Evolutionary conservation across 116 monocot genomes (phyloP).

Genomic region (Cymodocea nodosa): DNA sequence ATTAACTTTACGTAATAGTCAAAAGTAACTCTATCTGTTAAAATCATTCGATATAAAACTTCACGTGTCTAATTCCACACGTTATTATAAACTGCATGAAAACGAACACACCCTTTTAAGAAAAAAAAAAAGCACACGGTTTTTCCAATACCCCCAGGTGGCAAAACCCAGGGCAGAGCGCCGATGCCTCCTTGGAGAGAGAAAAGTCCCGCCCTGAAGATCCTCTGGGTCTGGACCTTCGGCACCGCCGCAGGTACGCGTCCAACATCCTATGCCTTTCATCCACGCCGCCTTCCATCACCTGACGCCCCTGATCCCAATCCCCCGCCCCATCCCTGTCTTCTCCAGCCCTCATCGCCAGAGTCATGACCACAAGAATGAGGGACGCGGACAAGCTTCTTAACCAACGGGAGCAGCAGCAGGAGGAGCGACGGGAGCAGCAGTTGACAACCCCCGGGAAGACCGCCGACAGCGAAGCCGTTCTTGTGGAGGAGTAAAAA

Average conservation of each 20-base stretch:
- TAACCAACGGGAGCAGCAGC: slow-evolving; percentile 22
- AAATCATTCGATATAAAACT: too few species aligned
- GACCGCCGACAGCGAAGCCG: too few species aligned
- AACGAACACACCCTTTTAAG: too few species aligned
- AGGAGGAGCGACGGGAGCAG: slow-evolving; percentile 16
- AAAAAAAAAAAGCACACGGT: too few species aligned
- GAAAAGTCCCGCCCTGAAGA: slow-evolving; percentile 82
- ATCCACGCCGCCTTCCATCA: background rate
- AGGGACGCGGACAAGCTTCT: slow-evolving; percentile 56
- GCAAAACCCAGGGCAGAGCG: background rate
- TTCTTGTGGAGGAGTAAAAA: too few species aligned
- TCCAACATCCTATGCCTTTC: background rate
- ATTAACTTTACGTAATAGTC: too few species aligned
- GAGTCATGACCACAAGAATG: slow-evolving; percentile 42
- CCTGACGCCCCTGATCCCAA: background rate
- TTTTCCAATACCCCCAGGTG: too few species aligned
- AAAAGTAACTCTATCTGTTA: too few species aligned
- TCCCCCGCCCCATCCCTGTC: background rate
- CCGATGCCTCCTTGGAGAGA: slow-evolving; percentile 56
- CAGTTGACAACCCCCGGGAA: background rate
- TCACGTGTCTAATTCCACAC: too few species aligned
- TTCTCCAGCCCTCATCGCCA: slow-evolving; percentile 47
- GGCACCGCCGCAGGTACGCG: slow-evolving; percentile 62
- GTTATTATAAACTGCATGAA: too few species aligned
- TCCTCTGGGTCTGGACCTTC: slow-evolving; percentile 85